Evolutionary conservation across 352 stramenopile species (phyloP).

Genomic region (Phytophthora parvispora): DNA sequence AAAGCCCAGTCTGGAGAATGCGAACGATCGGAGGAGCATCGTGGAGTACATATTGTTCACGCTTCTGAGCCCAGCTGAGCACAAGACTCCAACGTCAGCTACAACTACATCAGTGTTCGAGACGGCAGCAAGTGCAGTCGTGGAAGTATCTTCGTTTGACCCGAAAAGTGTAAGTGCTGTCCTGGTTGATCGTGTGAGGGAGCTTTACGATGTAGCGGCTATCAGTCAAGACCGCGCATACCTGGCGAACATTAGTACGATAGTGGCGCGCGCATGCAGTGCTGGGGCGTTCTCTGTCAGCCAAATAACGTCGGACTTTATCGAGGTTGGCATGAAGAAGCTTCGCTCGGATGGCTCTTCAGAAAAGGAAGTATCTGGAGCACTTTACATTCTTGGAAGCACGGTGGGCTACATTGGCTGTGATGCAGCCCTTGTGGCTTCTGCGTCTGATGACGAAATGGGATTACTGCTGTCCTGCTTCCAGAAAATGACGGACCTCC

Average conservation of each 20-base stretch:
- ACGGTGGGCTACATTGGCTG: conserved; percentile 34
- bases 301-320: conserved; percentile 29
- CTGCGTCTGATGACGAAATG: conserved; percentile 26
- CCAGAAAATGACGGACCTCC: conserved; percentile 31
- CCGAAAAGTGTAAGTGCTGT: conserved; percentile 32
- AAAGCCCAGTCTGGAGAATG: conserved; percentile 21
- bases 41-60: conserved; percentile 65
- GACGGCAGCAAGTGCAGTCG: conserved; percentile 43
- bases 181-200: conserved; percentile 19
- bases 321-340: conserved; percentile 26
- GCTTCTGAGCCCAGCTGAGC: conserved; percentile 33
- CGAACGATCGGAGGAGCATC: conserved; percentile 37
- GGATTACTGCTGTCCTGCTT: conserved; percentile 36
- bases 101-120: conserved; percentile 35
- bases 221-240: conserved; percentile 44
- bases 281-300: conserved; percentile 18
- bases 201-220: conserved; percentile 33
- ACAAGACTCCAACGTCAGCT: not conserved
- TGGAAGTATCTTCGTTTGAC: conserved; percentile 46
- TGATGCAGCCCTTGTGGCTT: not conserved
- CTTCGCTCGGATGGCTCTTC: conserved; percentile 18
- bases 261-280: conserved; percentile 37
- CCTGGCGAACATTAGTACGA: conserved; percentile 43
- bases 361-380: conserved; percentile 19
- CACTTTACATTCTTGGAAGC: conserved; percentile 54